Evolutionary conservation across 257 asterid species (phyloP).

Genomic region (Henckelia pumila): DNA sequence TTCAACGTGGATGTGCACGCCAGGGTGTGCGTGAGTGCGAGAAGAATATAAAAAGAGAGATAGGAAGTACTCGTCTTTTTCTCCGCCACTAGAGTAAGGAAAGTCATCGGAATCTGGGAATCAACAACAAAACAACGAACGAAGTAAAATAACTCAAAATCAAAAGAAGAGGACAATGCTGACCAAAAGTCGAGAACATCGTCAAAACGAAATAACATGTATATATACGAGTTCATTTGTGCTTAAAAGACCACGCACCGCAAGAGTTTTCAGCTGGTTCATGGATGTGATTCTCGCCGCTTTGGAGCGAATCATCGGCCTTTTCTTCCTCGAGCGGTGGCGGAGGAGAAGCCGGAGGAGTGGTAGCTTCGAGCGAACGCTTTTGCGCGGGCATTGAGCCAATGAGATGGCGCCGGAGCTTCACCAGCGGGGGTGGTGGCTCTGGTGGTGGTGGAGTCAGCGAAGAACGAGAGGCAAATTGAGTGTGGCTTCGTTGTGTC

Average conservation of each 20-base stretch:
- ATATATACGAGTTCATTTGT: conserved; percentile 25
- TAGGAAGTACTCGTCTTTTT: conserved; percentile 62
- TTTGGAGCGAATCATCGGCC: conserved; percentile 47
- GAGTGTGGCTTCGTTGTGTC: conserved; percentile 35
- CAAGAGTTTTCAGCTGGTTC: conserved; percentile 37
- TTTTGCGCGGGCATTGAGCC: conserved; percentile 81
- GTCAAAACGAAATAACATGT: conserved; percentile 31
- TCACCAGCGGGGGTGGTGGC: conserved; percentile 24
- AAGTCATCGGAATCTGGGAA: conserved; percentile 78
- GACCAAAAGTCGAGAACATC: conserved; percentile 29
- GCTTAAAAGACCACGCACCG: conserved; percentile 37
- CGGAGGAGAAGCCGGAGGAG: conserved; percentile 53
- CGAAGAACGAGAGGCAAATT: conserved; percentile 30
- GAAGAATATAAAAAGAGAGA: conserved; percentile 13
- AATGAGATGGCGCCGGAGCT: conserved; percentile 35
- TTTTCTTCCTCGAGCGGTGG: conserved; percentile 43
- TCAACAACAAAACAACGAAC: conserved; percentile 24
- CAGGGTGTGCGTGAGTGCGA: conserved; percentile 20
- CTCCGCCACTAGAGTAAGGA: conserved; percentile 51
- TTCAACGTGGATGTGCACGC: conserved; percentile 26
- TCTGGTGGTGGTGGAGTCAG: conserved; percentile 40
- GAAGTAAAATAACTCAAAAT: conserved; percentile 17
- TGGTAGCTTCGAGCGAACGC: conserved; percentile 47
- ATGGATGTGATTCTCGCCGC: conserved; percentile 48
- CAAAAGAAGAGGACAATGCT: conserved; percentile 32